Conservation (phyloP, 2,329 filamentous ascomycete species). For the Fusarium staphyleae region DNA sequence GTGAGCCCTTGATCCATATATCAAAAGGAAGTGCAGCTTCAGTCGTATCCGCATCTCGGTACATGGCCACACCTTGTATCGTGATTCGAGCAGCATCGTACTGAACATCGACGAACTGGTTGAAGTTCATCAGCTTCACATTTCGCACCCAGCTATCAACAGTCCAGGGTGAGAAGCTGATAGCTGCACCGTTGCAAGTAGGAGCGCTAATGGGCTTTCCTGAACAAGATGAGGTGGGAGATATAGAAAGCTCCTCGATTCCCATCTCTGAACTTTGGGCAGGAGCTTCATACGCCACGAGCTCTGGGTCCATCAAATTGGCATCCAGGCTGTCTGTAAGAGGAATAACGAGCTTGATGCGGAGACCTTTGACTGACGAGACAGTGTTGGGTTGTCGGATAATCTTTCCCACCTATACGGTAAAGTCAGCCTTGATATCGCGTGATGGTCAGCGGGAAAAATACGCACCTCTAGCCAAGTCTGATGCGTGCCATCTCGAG, state of each 20-base stretch:
- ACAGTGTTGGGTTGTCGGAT: not conserved
- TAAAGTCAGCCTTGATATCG: not conserved
- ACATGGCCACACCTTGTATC: slow-evolving; percentile 18
- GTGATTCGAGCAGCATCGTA: slow-evolving; percentile 28
- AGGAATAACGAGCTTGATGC: too few relatives aligned
- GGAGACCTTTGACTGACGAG: too few relatives aligned
- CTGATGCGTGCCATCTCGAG: slow-evolving; percentile 14
- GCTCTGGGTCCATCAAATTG: too few relatives aligned
- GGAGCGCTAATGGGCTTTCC: not conserved
- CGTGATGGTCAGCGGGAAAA: rapidly evolving
- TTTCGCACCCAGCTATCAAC: slow-evolving; percentile 31
- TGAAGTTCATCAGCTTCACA: slow-evolving; percentile 29
- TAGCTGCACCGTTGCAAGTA: slow-evolving; percentile 22
- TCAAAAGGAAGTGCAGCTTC: slow-evolving; percentile 26
- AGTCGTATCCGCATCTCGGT: slow-evolving; percentile 16
- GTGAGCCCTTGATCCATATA: slow-evolving; percentile 29
- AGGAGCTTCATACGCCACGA: slow-evolving; percentile 18
- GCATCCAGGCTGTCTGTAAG: too few relatives aligned
- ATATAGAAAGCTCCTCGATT: slow-evolving; percentile 15
- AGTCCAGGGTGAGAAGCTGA: slow-evolving; percentile 32
- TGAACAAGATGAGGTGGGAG: slow-evolving; percentile 18
- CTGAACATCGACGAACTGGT: slow-evolving; percentile 26
- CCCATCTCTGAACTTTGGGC: slow-evolving; percentile 24
- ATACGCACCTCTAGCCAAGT: slow-evolving; percentile 31
- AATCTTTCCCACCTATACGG: slow-evolving; percentile 4